Evolutionary conservation across 148 eudicot genomes (phyloP).

Genomic region (Camellia lanceoleosa): DNA sequence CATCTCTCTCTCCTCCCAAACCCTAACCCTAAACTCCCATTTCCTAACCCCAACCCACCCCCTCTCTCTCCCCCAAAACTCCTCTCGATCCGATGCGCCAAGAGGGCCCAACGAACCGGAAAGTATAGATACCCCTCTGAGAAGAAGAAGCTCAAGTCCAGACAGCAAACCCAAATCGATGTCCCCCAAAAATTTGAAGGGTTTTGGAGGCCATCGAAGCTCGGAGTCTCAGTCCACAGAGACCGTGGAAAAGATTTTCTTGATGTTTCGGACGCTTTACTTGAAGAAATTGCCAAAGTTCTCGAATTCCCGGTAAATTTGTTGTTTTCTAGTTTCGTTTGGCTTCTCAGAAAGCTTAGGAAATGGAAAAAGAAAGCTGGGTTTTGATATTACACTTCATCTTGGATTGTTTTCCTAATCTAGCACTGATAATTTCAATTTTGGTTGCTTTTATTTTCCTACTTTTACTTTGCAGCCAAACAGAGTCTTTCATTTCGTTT

Average conservation of each 20-base stretch:
- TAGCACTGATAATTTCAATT: background rate
- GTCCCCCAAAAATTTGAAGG: slow-evolving; percentile 51
- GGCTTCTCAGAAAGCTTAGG: background rate
- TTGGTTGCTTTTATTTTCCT: background rate
- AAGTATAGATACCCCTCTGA: slow-evolving; percentile 90
- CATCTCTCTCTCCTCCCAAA: slow-evolving; percentile 20
- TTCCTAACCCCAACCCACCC: slow-evolving; percentile 15
- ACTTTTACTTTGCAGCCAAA: background rate
- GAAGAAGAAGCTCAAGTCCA: slow-evolving; percentile 61
- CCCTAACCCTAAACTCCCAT: slow-evolving; percentile 13
- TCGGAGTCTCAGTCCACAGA: slow-evolving; percentile 50
- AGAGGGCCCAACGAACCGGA: slow-evolving; percentile 61
- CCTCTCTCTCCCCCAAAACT: slow-evolving; percentile 11
- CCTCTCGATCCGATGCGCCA: slow-evolving; percentile 49
- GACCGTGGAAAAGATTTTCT: slow-evolving; percentile 94
- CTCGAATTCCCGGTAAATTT: slow-evolving; percentile 79
- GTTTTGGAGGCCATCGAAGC: slow-evolving; percentile 75
- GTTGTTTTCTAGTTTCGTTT: background rate
- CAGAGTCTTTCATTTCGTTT: background rate
- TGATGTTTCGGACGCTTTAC: slow-evolving; percentile 60
- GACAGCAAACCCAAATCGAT: slow-evolving; percentile 34
- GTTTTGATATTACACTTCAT: background rate
- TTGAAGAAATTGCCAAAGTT: slow-evolving; percentile 83
- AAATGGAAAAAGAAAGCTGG: slow-evolving; percentile 1
- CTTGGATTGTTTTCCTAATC: background rate